Percentiles rank a stretch among this genome's conserved stretches.
Evolutionary conservation across 805 yeast genomes (phyloP).

Genomic region (Cyberlindnera mycetangii): DNA sequence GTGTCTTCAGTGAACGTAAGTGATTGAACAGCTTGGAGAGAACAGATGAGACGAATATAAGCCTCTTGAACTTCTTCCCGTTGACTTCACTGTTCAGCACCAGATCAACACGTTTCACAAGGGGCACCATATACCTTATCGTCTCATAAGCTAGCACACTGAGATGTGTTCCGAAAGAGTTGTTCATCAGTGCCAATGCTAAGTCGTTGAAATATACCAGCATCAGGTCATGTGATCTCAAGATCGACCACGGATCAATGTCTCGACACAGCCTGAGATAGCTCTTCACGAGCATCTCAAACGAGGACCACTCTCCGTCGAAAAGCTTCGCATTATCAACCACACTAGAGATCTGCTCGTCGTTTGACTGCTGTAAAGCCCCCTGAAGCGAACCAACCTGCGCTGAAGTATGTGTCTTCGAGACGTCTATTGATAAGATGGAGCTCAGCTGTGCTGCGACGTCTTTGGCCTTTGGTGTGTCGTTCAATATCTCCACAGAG

Average conservation of each 20-base stretch:
- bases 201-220: conserved; percentile 45
- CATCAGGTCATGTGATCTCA: conserved; percentile 54
- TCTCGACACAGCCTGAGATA: conserved; percentile 46
- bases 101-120: conserved; percentile 41
- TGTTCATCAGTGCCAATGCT: conserved; percentile 47
- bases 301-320: conserved; percentile 40
- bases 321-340: conserved; percentile 31
- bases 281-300: conserved; percentile 40
- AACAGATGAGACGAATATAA: conserved; percentile 26
- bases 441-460: no score
- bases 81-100: conserved; percentile 38
- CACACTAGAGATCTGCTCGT: conserved; percentile 6
- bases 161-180: conserved; percentile 35
- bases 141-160: conserved; percentile 36
- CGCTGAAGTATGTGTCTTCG: conserved; percentile 1
- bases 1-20: conserved; percentile 29
- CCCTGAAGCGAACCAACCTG: conserved; percentile 19
- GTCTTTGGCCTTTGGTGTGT: no score
- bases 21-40: conserved; percentile 29
- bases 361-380: conserved; percentile 18
- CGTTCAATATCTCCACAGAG: no score
- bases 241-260: conserved; percentile 52
- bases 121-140: conserved; percentile 41
- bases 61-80: conserved; percentile 42
- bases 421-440: no score